phyloP scores from a whole-genome alignment of 176 grass and related monocot species.

The Phoenix roebelenii region DNA sequence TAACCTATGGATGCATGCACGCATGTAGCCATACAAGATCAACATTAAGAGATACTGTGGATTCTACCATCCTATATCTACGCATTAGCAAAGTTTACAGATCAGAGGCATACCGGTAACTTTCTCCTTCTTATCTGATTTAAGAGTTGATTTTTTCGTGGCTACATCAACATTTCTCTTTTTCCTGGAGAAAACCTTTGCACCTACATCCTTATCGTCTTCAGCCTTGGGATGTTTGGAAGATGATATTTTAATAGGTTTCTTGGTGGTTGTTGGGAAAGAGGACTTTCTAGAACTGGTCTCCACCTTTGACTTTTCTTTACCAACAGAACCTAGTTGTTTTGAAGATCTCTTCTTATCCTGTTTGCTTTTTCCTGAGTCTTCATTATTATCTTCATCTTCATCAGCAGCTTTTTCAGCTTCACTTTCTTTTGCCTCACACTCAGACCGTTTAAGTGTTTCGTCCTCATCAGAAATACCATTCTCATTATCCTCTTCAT shows the following conservation, averaged over 20 bases:
- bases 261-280: slow-evolving; percentile 33
- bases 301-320: slow-evolving; percentile 28
- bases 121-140: slow-evolving; percentile 50
- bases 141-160: slow-evolving; percentile 27
- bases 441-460: slow-evolving; percentile 23
- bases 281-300: slow-evolving; percentile 27
- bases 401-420: slow-evolving; percentile 30
- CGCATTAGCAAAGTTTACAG: no score
- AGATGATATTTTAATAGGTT: slow-evolving; percentile 30
- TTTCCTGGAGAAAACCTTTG: slow-evolving; percentile 94
- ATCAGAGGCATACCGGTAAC: slow-evolving; percentile 47
- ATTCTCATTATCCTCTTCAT: slow-evolving; percentile 24
- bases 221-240: slow-evolving; percentile 38
- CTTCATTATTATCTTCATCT: slow-evolving; percentile 43
- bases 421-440: slow-evolving; percentile 40
- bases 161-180: slow-evolving; percentile 29
- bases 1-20: no score
- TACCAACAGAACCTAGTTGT: slow-evolving; percentile 36
- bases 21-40: no score
- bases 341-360: slow-evolving; percentile 38
- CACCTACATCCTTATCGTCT: slow-evolving; percentile 31
- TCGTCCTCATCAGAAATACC: slow-evolving; percentile 25
- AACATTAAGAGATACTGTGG: no score
- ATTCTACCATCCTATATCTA: no score
- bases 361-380: slow-evolving; percentile 28